phyloP scores from a whole-genome alignment of 352 stramenopile species.

The Phytophthora pinifolia region DNA sequence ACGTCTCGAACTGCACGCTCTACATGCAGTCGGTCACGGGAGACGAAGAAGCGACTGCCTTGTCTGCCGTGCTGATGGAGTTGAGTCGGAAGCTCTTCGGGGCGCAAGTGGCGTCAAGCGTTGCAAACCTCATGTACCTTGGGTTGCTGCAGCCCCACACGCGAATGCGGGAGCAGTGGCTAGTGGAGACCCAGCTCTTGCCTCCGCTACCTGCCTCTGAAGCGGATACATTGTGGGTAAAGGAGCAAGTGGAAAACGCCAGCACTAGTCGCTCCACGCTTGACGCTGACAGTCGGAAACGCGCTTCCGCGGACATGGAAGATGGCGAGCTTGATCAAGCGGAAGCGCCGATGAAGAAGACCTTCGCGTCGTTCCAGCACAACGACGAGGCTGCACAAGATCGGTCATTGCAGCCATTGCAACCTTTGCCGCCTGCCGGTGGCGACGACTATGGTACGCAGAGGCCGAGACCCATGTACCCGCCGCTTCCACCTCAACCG shows the following conservation, averaged over 20 bases:
- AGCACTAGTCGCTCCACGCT: neutral
- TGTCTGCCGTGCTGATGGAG: slow-evolving; percentile 63
- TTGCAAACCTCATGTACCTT: slow-evolving; percentile 76
- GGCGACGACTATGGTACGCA: slow-evolving; percentile 15
- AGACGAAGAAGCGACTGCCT: slow-evolving; percentile 32
- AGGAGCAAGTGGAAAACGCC: slow-evolving; percentile 1
- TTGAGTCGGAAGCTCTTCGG: slow-evolving; percentile 59
- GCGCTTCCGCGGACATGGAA: slow-evolving; percentile 34
- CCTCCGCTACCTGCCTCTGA: slow-evolving; percentile 40
- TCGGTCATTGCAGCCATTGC: neutral
- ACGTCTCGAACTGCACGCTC: slow-evolving; percentile 31
- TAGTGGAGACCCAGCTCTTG: slow-evolving; percentile 62
- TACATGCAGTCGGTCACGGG: slow-evolving; percentile 37
- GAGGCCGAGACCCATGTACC: slow-evolving; percentile 19
- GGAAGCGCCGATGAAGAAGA: slow-evolving; percentile 19
- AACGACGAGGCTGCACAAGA: slow-evolving; percentile 15
- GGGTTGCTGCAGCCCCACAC: slow-evolving; percentile 53
- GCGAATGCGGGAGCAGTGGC: slow-evolving; percentile 46
- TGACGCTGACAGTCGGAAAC: slow-evolving; percentile 14
- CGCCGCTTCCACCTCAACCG: slow-evolving; percentile 6
- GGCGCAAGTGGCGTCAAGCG: slow-evolving; percentile 37
- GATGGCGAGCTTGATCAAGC: slow-evolving; percentile 56
- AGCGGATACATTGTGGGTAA: slow-evolving; percentile 38
- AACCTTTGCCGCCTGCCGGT: slow-evolving; percentile 16
- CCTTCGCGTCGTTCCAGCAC: slow-evolving; percentile 11